A percentile compares a stretch with the other conserved stretches of the same genome.
phyloP scores from a whole-genome alignment of 2,329 filamentous ascomycete species.

The Colletotrichum salicis region DNA sequence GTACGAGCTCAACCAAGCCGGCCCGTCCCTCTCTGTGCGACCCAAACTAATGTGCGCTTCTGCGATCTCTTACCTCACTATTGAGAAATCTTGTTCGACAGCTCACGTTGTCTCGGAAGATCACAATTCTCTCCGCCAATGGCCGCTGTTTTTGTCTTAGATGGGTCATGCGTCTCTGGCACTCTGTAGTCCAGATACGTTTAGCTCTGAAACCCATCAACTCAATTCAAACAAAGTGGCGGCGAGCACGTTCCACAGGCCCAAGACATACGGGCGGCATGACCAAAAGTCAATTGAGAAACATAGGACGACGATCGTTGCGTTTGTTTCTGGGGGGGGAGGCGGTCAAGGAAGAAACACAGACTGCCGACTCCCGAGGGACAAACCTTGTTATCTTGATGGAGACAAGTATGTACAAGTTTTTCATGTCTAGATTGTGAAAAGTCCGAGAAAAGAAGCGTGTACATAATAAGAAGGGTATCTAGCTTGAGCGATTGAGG shows the following conservation, averaged over 20 bases:
- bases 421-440: background rate
- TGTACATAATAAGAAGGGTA: conserved; percentile 31
- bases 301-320: background rate
- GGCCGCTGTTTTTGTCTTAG: background rate
- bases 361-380: background rate
- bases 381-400: background rate
- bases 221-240: background rate
- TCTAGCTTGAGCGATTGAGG: conserved; percentile 26
- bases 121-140: background rate
- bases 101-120: background rate
- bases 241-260: background rate
- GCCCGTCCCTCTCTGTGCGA: background rate
- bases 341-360: background rate
- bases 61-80: background rate
- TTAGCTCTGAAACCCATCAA: background rate
- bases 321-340: background rate
- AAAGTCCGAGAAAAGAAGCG: background rate
- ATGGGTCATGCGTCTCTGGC: background rate
- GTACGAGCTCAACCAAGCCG: no score
- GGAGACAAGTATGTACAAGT: background rate
- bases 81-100: background rate
- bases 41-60: background rate
- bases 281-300: background rate
- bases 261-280: background rate
- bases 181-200: background rate